Base-by-base conservation (phyloP, 805 yeast genomes). In the Phaffomyces thermotolerans region DNA sequence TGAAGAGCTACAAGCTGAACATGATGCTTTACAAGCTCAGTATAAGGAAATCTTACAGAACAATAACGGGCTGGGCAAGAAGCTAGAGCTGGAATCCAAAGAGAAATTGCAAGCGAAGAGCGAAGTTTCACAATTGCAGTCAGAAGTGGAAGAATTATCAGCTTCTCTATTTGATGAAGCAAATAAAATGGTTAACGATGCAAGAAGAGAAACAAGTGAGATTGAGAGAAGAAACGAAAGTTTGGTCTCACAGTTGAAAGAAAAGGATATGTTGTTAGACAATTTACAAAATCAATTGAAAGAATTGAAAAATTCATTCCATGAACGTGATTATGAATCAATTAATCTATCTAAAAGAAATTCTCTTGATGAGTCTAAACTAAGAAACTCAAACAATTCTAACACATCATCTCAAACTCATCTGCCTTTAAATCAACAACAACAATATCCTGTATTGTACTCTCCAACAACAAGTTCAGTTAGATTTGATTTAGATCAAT, bases 141-240 rank as follows among this genome's bases (percentile, higher is more conserved):
- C 72, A 29, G 96, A 87, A 58, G 84, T 87, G 32, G 93, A 85
- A 56, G 95, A 86, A 34, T 64, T 87, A 38, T 77, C 89, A 1
- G 86, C 81, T 2, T 78, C 89, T 1, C 64, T 87, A 29, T 87
- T 87, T 57, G 83, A 78, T 49, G 93, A 88, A 57, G 96, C 96
- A 13, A 87, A 87, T 58, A 72, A 74, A 40, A 85, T 86, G 86
- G 96, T 87, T 7, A 78, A 83, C 39, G 77, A 80, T 48, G 95
- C 95, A 0, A 76, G 85, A 47, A 71, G 78, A 42, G 84, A 81
- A 44, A 75, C 81, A 6, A 72, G 80, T 56, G 78, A 76, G 30
- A 69, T 69, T 48, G 78, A 80, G 52, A 62, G 75, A 40, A 77
- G 79, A 51, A 84, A 84, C 52, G 65, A 72, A 30, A 78, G 73